Evolutionary conservation across 1,284 basidiomycete species (phyloP).

Genomic region (Naganishia sp.): DNA sequence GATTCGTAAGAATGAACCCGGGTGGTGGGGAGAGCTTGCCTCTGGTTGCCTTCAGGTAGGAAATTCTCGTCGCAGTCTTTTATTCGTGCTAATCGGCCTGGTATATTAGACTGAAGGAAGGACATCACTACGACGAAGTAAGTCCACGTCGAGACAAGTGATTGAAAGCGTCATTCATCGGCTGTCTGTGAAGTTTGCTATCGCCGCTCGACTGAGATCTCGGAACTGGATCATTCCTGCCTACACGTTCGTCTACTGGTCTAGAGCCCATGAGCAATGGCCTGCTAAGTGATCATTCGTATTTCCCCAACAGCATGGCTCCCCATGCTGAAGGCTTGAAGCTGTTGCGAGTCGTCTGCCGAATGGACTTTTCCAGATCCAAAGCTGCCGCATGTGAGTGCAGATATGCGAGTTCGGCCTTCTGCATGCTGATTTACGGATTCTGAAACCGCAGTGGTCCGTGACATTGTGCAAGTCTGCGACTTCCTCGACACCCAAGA

Average conservation of each 20-base stretch:
- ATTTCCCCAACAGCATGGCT: conserved; percentile 21
- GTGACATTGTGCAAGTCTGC: conserved; percentile 33
- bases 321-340: conserved; percentile 29
- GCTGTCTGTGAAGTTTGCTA: conserved; percentile 34
- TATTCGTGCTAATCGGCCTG: not conserved
- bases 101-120: conserved; percentile 27
- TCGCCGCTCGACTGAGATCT: conserved; percentile 33
- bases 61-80: not conserved
- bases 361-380: conserved; percentile 35
- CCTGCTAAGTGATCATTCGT: not conserved
- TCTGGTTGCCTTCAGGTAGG: conserved; percentile 35
- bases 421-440: not conserved
- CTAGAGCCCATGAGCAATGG: too few species aligned
- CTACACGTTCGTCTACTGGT: conserved; percentile 19
- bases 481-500: conserved; percentile 34
- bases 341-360: conserved; percentile 34
- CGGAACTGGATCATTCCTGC: conserved; percentile 37
- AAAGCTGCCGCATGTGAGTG: conserved; percentile 31
- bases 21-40: conserved; percentile 34
- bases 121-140: conserved; percentile 35
- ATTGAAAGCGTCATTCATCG: conserved; percentile 7
- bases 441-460: conserved; percentile 27
- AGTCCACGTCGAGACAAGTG: not conserved
- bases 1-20: conserved; percentile 32
- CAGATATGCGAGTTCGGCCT: not conserved